Base-by-base conservation (phyloP, 2,329 filamentous ascomycete species). In the Trichoderma cornu-damae region DNA sequence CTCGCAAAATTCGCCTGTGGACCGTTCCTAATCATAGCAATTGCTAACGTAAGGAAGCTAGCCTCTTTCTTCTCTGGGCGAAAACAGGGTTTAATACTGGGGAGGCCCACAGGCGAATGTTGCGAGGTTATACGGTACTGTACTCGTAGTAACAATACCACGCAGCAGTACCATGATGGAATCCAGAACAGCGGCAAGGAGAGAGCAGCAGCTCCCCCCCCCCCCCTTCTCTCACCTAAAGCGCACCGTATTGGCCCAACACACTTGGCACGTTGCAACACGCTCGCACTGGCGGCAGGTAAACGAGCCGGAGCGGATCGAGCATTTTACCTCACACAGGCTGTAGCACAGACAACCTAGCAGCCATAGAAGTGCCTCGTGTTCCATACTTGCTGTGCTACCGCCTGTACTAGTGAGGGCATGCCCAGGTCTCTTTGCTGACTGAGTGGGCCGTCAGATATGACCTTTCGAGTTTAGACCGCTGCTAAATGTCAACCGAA, bases 351-450 rank as follows among this genome's bases (percentile, higher is more conserved):
- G 18, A n/a, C n/a, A n/a, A n/a, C n/a, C 20, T 46, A 14, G 48
- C 38, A 50, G 20, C 38, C 14, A 34, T 11, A 26, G 35, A 22
- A 34, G 12, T 28, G n/a, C n/a, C n/a, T n/a, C n/a, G n/a, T 30
- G 50, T 30, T 53, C 28, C 38, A 44, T 53, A 18, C 28, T 20
- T 48, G 46, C 42, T 18, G n/a, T 50, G 47, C 32, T 52, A n/a
- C n/a, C n/a, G n/a, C n/a, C n/a, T n/a, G n/a, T n/a, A n/a, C 48
- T 53, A 30, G 16, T 40, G n/a, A 51, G 26, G 18, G 35, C 37
- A 52, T 37, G 40, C 22, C n/a, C 40, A 35, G 51, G 51, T 47
- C 32, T 55, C 51, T 55, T 54, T 55, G 51, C 51, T 55, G 40
- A 55, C 51, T 6, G 42, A 26, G 51, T 55, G 38, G 51, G 51